Base-by-base conservation (phyloP, 176 grass and related monocot species). In the Rhynchospora pubera region DNA sequence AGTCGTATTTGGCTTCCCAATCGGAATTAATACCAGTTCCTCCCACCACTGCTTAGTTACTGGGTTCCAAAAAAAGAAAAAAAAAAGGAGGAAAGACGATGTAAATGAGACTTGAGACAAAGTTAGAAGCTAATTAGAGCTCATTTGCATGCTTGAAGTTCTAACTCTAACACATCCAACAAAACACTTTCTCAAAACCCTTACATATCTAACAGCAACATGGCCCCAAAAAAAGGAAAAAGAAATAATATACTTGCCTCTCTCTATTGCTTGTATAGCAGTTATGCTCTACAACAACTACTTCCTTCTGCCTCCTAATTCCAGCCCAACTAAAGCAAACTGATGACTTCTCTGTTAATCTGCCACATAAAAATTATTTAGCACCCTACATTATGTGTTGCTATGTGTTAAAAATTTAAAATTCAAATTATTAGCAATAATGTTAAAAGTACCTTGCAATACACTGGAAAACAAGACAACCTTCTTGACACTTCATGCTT, bases 161-260 rank as follows among this genome's bases (percentile, higher is more conserved):
- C 72, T 56, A 77, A 61, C 21, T 77, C 72, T 77, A 77, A 53
- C 50, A 51, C 22, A 28, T 52, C 46, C 10, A 8, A 51, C 12
- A 53, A 24, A 75, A 51, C 71, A 6, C 9, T 15, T 74, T 15
- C 45, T 11, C 42, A 28, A 51, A 28, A 53, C 47, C 11, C 45
- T 75, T 75, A 34, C 72, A 55, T 77, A 77, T 53, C 72, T 26
- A 77, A 77, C 50, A 77, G 23, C n/a, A 77, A 34, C 50, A 18
- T n/a, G 50, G 4, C 24, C 24, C 13, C 1, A 47, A 70, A 70
- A 55, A 77, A 26, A 56, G 9, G 3, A 77, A 22, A 14, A 50
- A 22, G 24, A 77, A 32, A 7, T 11, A 76, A 55, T 56, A 56
- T 3, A 77, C 72, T 77, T 77, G 72, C 72, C 50, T 77, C 50